A percentile compares a stretch with the other conserved stretches of the same genome.
phyloP scores from a whole-genome alignment of 768 basidiomycete species.

The Cubamyces lactineus region DNA sequence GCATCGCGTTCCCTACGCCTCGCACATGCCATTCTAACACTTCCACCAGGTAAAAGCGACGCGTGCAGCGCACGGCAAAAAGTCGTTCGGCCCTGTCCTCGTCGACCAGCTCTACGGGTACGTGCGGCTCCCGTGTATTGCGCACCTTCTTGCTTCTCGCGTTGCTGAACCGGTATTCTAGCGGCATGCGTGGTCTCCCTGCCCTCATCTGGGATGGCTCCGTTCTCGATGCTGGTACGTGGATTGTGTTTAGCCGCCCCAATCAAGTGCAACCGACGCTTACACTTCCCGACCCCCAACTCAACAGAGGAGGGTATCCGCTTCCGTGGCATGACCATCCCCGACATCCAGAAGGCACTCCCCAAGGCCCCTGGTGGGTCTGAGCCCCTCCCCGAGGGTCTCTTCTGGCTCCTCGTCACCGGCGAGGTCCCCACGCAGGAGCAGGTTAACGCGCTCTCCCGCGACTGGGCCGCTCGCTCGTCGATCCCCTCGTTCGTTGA shows the following conservation, averaged over 20 bases:
- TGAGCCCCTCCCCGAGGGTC: conserved; percentile 90
- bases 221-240: conserved; percentile 87
- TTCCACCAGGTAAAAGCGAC: conserved; percentile 72
- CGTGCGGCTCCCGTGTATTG: conserved; percentile 25
- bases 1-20: conserved; percentile 18
- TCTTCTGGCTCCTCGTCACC: conserved; percentile 95
- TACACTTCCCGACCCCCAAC: conserved; percentile 8
- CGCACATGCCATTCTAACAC: background rate
- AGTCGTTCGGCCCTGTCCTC: conserved; percentile 87
- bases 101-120: conserved; percentile 93
- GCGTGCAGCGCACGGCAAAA: conserved; percentile 87
- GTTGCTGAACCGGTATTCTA: conserved; percentile 35
- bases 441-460: conserved; percentile 83
- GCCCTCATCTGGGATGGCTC: conserved; percentile 99
- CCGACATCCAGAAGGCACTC: conserved; percentile 82
- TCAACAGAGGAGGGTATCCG: conserved; percentile 90
- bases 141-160: conserved; percentile 10
- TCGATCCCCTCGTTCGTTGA: conserved; percentile 94
- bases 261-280: conserved; percentile 1
- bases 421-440: conserved; percentile 92
- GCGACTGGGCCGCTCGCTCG: conserved; percentile 94
- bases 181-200: conserved; percentile 87
- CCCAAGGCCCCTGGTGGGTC: conserved; percentile 88
- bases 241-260: conserved; percentile 8
- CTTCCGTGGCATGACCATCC: conserved; percentile 96